Base-by-base conservation (phyloP, 257 asterid genomes). In the Gynochthodes officinalis region DNA sequence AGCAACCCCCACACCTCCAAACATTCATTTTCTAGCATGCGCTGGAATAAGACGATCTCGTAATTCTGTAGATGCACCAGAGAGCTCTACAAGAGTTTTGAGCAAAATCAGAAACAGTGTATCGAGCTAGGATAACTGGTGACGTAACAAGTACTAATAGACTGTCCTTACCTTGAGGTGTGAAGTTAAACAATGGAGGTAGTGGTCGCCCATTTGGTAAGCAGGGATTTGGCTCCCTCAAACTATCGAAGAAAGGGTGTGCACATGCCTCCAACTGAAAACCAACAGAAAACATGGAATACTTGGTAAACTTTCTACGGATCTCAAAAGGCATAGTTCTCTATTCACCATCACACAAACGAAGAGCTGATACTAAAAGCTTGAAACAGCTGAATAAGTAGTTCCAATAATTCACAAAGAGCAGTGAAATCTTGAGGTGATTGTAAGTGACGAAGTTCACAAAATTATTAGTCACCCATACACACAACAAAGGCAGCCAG, bases 221-320 rank as follows among this genome's bases (percentile, higher is more conserved):
- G 77, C 82, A 69, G 14, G 90, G 84, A 74, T 82, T 82, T 52
- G 93, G 90, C 53, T 78, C 89, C 77, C 97, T 86, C 64, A 93
- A 75, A 71, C 79, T 78, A 44, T 93, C 96, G 42, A 93, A 93
- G 83, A 93, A 90, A 2, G 97, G 93, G 79, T 93, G 98, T 43
- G 98, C 94, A 82, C 94, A 87, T 33, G 97, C 98, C 84, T 93
- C 98, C 92, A 93, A 80, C 98, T 92, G 80, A 64, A 55, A 66
- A 76, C 58, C 7, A 27, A 75, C 5, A 52, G 35, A 62, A 50
- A 10, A 55, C 19, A 10, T 57, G 37, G 33, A 30, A 68, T 32
- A 37, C 7, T 72, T 33, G 4, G 11, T 11, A 19, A 10, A 59
- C 19, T 32, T 16, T 7, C 48, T 28, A 5, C 18, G 35, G 15